These are phyloP conservation scores for Ustanciosporium gigantosporum DNA, from an alignment of 1,284 basidiomycete species.

Conservation along the genomic window DNA sequence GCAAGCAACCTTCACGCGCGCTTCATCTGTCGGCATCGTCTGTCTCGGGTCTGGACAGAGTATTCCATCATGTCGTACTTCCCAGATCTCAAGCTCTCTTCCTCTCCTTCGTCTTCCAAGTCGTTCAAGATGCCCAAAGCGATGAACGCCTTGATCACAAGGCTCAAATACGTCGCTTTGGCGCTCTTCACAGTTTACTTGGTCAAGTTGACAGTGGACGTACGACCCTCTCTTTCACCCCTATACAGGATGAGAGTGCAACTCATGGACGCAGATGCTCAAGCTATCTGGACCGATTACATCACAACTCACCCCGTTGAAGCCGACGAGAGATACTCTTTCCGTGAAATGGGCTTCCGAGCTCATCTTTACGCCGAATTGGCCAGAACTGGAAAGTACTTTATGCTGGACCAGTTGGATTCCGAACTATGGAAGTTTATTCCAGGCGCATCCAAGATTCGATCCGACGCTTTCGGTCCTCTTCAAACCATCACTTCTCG, in stretches of 20 bases:
- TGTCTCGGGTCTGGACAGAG: too few species aligned
- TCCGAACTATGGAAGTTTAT: slow-evolving; percentile 21
- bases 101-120: too few species aligned
- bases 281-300: slow-evolving; percentile 30
- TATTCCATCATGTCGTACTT: too few species aligned
- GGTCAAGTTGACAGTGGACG: slow-evolving; percentile 6
- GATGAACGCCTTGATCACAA: not conserved
- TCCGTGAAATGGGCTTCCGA: slow-evolving; percentile 37
- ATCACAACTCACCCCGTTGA: slow-evolving; percentile 27
- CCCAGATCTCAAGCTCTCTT: too few species aligned
- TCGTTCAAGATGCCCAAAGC: too few species aligned
- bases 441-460: slow-evolving; percentile 17
- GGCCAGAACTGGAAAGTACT: slow-evolving; percentile 12
- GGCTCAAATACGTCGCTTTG: not conserved
- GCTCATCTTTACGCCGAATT: slow-evolving; percentile 28
- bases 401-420: slow-evolving; percentile 19
- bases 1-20: too few species aligned
- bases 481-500: not conserved
- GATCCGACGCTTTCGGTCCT: slow-evolving; percentile 7
- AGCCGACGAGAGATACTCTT: slow-evolving; percentile 26
- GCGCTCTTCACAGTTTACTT: slow-evolving; percentile 6
- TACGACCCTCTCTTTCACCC: slow-evolving; percentile 25
- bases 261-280: slow-evolving; percentile 18
- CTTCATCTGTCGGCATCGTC: too few species aligned
- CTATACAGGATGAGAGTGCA: slow-evolving; percentile 13